Percentiles rank a stretch among this genome's conserved stretches.
Evolutionary conservation across 306 rosid species (phyloP).

Genomic region (Cucurbita pepo): DNA sequence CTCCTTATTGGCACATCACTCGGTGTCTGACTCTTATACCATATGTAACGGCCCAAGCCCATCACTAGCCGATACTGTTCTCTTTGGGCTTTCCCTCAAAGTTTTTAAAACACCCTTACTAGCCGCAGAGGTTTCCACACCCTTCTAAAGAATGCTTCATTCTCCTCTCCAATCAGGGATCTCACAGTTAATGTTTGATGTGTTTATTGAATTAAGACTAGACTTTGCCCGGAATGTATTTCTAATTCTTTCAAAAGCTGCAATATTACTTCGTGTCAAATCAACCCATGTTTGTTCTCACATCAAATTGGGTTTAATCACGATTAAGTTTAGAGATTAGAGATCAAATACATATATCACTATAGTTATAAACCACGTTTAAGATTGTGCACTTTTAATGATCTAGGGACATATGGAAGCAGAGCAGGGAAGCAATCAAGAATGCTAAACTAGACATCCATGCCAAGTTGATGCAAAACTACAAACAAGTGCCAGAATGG

Average conservation of each 20-base stretch:
- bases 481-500: slow-evolving; percentile 92
- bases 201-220: not conserved
- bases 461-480: slow-evolving; percentile 68
- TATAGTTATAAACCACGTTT: not conserved
- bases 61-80: too few species aligned
- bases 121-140: too few species aligned
- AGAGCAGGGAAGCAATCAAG: slow-evolving; percentile 62
- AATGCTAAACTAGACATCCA: slow-evolving; percentile 62
- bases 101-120: too few species aligned
- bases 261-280: not conserved
- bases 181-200: not conserved
- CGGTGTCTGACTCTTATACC: too few species aligned
- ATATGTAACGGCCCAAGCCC: too few species aligned
- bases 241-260: not conserved
- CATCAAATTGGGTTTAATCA: not conserved
- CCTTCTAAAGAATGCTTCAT: too few species aligned
- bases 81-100: too few species aligned
- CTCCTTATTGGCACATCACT: too few species aligned
- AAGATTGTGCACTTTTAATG: not conserved
- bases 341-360: not conserved
- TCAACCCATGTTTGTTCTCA: not conserved
- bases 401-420: slow-evolving; percentile 59
- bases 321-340: not conserved
- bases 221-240: not conserved
- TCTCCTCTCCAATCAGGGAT: too few species aligned